Base-by-base conservation (phyloP, 2,329 filamentous ascomycete genomes). In the Bipolaris cookei region DNA sequence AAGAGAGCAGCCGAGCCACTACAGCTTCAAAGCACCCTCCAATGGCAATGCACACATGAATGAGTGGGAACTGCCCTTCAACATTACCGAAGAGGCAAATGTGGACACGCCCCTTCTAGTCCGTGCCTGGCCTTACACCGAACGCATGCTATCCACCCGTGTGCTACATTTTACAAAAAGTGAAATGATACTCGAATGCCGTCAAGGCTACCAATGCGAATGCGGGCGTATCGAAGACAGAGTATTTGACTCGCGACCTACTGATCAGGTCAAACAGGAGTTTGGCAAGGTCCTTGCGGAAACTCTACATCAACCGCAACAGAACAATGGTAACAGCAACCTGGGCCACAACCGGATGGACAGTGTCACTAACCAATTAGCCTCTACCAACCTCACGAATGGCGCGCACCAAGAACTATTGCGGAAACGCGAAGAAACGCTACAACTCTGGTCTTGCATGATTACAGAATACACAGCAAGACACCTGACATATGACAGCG, bases 121-220 rank as follows among this genome's bases (percentile, higher is more conserved):
- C 21, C 66, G 71, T 21, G 72, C 69, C n/a, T 76, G 72, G 73
- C 69, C 70, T 20, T 75, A 71, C 34, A 54, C 58, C 6, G 73
- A 76, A 50, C 65, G 72, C 34, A 57, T 75, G 1, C 62, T 75
- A 3, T 73, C 73, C 10, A 63, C 67, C 2, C 67, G 73, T 5
- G 65, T 75, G 11, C 55, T 75, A 3, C 72, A 75, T 45, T 74
- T 75, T 42, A 74, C 72, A 6, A 68, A 67, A 43, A 73, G 67
- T 49, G 73, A 75, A 41, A 72, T 75, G 70, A 71, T 75, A 35
- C 50, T 75, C 11, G 73, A 75, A 58, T 79, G 77, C 28, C 64
- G 71, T 35, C 66, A 75, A 62, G 69, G 65, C 23, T 72, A 73
- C 47, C 71, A 73, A 43, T 76, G 73, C 57, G 73, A 76, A 57